A percentile compares a stretch with the other conserved stretches of the same genome.
These are phyloP conservation scores for Ilex asprella DNA, from an alignment of 257 asterid genomes.

Conservation along the genomic window DNA sequence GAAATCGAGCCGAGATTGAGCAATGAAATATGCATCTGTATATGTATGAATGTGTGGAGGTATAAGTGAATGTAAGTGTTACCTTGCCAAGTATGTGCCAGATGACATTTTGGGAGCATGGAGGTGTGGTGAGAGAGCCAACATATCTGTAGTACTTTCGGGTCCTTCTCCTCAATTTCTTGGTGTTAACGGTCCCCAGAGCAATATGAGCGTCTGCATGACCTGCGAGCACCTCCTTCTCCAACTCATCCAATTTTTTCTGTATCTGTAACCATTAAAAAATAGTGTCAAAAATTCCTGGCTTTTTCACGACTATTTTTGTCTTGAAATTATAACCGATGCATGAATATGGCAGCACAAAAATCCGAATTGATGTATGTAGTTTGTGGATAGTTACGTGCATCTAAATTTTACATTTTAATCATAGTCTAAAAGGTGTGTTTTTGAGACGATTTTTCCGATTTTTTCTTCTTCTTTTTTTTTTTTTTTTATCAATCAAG, in stretches of 20 bases:
- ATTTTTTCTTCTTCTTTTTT: too few species aligned
- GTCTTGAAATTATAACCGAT: too few species aligned
- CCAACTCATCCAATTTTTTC: constrained; percentile 33
- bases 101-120: constrained; percentile 57
- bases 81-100: constrained; percentile 69
- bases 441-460: too few species aligned
- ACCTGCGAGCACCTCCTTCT: constrained; percentile 13
- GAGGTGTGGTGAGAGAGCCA: constrained; percentile 81
- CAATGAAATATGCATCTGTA: background rate
- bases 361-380: too few species aligned
- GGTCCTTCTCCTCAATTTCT: constrained; percentile 35
- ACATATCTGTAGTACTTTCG: constrained; percentile 57
- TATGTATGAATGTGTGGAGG: background rate
- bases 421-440: too few species aligned
- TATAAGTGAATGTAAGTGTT: background rate
- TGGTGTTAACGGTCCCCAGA: constrained; percentile 38
- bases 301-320: too few species aligned
- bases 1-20: background rate
- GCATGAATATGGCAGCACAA: too few species aligned
- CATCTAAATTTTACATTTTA: too few species aligned
- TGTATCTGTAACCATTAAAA: constrained; percentile 34
- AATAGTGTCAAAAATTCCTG: background rate
- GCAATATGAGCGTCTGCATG: constrained; percentile 27
- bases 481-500: too few species aligned
- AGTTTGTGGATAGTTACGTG: too few species aligned